These are phyloP conservation scores for Tetradesmus obliquus DNA, from an alignment of 139 green algal genomes.

Conservation along the genomic window DNA sequence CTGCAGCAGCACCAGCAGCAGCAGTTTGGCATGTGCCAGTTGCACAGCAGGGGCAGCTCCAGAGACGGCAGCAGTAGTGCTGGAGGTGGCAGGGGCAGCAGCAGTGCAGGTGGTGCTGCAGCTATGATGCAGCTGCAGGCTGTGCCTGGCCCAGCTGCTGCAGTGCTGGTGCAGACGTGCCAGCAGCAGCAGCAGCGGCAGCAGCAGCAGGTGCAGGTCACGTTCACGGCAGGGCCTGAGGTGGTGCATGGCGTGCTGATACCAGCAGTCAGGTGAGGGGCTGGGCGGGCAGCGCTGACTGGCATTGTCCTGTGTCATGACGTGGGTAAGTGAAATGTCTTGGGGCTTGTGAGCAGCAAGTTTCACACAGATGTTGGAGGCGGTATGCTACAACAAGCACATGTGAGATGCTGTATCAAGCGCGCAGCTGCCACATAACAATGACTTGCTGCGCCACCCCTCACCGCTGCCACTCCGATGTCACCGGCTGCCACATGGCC, in stretches of 20 bases:
- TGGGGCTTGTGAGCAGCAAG: too few relatives aligned
- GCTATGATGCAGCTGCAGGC: neutral
- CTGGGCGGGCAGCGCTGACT: neutral
- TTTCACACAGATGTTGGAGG: too few relatives aligned
- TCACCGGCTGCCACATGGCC: too few relatives aligned
- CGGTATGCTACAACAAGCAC: too few relatives aligned
- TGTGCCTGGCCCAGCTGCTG: neutral
- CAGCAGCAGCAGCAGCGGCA: neutral
- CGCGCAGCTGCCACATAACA: too few relatives aligned
- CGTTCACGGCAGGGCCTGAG: conserved; percentile 17
- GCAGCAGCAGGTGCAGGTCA: conserved; percentile 32
- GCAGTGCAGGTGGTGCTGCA: neutral
- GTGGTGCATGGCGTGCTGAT: neutral
- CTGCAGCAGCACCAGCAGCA: neutral
- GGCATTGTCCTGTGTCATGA: too few relatives aligned
- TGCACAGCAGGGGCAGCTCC: neutral
- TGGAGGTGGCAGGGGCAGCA: neutral
- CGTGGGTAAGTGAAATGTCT: too few relatives aligned
- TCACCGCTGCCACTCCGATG: too few relatives aligned
- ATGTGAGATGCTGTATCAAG: too few relatives aligned
- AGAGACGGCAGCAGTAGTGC: neutral
- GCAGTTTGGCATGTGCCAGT: neutral
- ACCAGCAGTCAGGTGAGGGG: neutral
- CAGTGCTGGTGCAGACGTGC: neutral
- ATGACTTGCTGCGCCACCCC: too few relatives aligned